Conservation (phyloP, 768 basidiomycete species). For the Podaxis sp. region DNA sequence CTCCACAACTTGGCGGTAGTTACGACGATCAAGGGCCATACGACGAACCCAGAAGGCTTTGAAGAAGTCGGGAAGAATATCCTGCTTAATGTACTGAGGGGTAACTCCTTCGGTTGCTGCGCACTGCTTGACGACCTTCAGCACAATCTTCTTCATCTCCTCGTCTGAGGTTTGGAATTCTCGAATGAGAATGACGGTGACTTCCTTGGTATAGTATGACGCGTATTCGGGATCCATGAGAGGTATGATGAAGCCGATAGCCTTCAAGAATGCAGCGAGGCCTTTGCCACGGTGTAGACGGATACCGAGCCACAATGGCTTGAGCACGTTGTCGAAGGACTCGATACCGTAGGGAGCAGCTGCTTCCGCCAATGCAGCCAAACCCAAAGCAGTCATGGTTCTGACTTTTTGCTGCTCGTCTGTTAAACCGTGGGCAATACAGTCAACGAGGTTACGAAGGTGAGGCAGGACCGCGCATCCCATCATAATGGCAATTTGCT, state of each 20-base stretch:
- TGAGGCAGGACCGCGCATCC: constrained; percentile 98
- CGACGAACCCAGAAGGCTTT: constrained; percentile 98
- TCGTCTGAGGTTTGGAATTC: constrained; percentile 99
- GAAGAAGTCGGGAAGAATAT: constrained; percentile 99
- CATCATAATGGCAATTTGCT: constrained; percentile 99
- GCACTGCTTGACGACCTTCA: constrained; percentile 99
- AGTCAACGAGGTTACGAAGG: constrained; percentile 93
- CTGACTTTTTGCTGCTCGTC: constrained; percentile 97
- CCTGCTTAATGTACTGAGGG: constrained; percentile 92
- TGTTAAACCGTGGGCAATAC: constrained; percentile 88
- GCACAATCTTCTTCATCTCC: constrained; percentile 99
- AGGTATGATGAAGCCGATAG: constrained; percentile 98
- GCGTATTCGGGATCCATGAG: constrained; percentile 99
- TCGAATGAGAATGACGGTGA: constrained; percentile 93
- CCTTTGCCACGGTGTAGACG: constrained; percentile 94
- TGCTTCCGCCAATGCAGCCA: constrained; percentile 95
- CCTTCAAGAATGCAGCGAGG: constrained; percentile 93
- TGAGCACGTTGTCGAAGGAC: constrained; percentile 96
- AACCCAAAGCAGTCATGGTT: constrained; percentile 90
- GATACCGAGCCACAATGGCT: constrained; percentile 92
- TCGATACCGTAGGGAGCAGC: constrained; percentile 99
- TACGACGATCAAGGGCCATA: constrained; percentile 95
- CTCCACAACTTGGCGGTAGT: constrained; percentile 97
- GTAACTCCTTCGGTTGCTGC: constrained; percentile 98
- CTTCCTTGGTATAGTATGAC: constrained; percentile 98